Evolutionary conservation across 176 grass and related monocot species (phyloP).

Genomic region (Poa annua): DNA sequence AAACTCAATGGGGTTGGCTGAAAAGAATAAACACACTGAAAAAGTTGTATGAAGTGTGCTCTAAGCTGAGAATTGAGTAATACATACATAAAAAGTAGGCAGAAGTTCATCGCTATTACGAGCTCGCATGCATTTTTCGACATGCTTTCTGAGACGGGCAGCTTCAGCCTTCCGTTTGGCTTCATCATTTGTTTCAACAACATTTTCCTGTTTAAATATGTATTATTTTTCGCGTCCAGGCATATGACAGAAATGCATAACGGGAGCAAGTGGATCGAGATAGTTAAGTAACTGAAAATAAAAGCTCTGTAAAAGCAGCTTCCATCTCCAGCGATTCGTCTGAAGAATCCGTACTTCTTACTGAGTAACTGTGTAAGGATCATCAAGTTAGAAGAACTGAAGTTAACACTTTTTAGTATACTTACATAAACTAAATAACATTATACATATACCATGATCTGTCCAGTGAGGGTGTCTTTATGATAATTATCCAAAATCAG

Average conservation of each 20-base stretch:
- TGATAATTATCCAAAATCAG: neutral
- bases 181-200: constrained; percentile 22
- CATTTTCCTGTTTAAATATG: constrained; percentile 19
- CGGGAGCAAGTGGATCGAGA: neutral
- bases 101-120: neutral
- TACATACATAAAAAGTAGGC: neutral
- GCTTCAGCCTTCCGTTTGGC: neutral
- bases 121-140: constrained; percentile 9
- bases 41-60: neutral
- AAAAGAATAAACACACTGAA: constrained; percentile 9
- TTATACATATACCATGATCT: neutral
- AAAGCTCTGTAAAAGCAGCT: constrained; percentile 36
- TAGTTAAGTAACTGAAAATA: constrained; percentile 29
- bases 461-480: neutral
- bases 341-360: constrained; percentile 32
- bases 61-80: neutral
- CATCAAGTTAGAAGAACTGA: constrained; percentile 2
- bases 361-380: constrained; percentile 18
- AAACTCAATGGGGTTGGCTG: neutral
- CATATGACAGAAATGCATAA: neutral
- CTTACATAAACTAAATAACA: neutral
- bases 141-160: neutral
- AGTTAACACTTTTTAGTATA: neutral
- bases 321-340: constrained; percentile 5
- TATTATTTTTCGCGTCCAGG: neutral